Percentiles rank a stretch among this genome's conserved stretches.
Conservation (phyloP, 441 rosid genomes). For the Hura crepitans region DNA sequence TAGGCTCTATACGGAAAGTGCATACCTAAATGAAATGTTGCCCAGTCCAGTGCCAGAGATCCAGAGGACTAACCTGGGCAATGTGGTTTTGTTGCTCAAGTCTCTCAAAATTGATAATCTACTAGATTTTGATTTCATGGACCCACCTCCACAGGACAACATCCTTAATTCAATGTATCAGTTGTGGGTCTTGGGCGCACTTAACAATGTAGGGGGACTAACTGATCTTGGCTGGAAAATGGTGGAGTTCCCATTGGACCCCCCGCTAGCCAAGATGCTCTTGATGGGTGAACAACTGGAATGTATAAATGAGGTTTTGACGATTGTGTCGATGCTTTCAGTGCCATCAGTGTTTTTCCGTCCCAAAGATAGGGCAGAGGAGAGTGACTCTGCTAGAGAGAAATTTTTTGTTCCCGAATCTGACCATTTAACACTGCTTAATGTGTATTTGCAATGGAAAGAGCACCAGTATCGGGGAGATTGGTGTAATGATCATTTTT, state of each 20-base stretch:
- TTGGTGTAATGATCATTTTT: constrained; percentile 84
- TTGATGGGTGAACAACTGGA: constrained; percentile 80
- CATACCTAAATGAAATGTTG: constrained; percentile 85
- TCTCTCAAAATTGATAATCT: constrained; percentile 84
- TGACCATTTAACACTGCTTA: constrained; percentile 79
- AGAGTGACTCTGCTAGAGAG: constrained; percentile 93
- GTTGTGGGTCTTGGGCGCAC: constrained; percentile 96
- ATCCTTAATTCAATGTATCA: constrained; percentile 98
- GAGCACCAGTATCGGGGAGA: constrained; percentile 87
- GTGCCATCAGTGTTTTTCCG: constrained; percentile 98
- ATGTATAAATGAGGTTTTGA: constrained; percentile 85
- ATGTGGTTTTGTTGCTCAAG: constrained; percentile 87
- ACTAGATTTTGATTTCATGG: constrained; percentile 97
- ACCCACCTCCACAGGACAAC: constrained; percentile 98
- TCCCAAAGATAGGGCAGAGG: constrained; percentile 92
- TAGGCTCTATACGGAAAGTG: constrained; percentile 86
- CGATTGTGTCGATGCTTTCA: constrained; percentile 96
- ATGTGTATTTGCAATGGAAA: constrained; percentile 93
- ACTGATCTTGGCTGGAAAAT: constrained; percentile 97
- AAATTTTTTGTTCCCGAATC: constrained; percentile 94
- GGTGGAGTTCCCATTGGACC: constrained; percentile 97
- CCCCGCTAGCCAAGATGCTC: constrained; percentile 98
- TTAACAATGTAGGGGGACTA: constrained; percentile 78
- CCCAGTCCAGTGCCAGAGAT: constrained; percentile 95
- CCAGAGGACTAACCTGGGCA: constrained; percentile 94